Base-by-base conservation (phyloP, 2,329 filamentous ascomycete species). In the Fusarium burgessii region DNA sequence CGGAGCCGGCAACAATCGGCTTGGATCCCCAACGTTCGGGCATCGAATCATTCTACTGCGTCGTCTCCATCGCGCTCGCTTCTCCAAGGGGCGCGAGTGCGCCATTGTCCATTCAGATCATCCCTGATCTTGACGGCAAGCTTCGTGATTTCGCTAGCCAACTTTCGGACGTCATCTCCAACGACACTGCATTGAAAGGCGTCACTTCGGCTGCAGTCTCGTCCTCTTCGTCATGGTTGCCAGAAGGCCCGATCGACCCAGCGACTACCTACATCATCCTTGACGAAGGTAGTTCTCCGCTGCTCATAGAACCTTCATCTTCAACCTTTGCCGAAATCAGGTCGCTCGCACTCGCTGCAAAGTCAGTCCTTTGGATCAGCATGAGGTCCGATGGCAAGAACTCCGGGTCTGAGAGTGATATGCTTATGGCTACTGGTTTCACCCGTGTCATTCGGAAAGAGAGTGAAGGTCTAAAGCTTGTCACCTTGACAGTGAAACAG, bases 361-460 rank as follows among this genome's bases (percentile, higher is more conserved):
- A 68, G 41, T 68, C n/a, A 13, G 15, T 70, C 7, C 20, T 70
- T 0, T 70, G 68, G 68, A 32, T 70, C 36, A 65, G 61, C 41
- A 25, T 42, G 40, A 42, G 40, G 10, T 42, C 40, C 12, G 40
- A 42, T 25, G 18, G 40, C 40, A 42, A 42, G 18, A 42, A 42
- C 40, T 42, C 40, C 4, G 10, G 23, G 20, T 42, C 40, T 14
- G 40, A 42, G 40, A 42, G 40, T 42, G 40, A 42, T 42, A 42
- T 42, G 40, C 20, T 42, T 15, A 70, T 75, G 65, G 45, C 74
- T 32, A 71, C 23, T 32, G 72, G 71, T 8, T 60, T 74, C 8
- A 57, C 71, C 10, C 60, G 74, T n/a, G 73, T 74, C 11, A 47
- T 73, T 11, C 60, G 73, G 71, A 45, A 73, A 76, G 51, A 76